Evolutionary conservation across 116 monocot species (phyloP).

Genomic region (Zostera marina): DNA sequence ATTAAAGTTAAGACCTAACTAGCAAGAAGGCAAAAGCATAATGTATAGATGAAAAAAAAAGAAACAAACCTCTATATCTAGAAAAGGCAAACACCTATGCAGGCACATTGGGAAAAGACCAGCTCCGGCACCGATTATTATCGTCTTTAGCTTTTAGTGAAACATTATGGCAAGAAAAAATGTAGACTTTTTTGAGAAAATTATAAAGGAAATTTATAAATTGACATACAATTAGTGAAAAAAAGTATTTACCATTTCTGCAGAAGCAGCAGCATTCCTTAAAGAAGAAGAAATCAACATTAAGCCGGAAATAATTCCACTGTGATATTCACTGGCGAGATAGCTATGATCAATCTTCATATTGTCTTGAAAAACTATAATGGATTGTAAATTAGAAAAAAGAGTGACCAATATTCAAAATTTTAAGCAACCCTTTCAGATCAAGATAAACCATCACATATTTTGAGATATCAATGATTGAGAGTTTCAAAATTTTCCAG

Average conservation of each 20-base stretch:
- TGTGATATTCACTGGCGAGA: conserved; percentile 86
- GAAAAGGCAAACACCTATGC: conserved; percentile 53
- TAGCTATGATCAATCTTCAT: conserved; percentile 72
- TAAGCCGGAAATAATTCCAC: conserved; percentile 83
- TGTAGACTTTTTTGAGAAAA: not conserved
- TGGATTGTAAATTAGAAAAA: not conserved
- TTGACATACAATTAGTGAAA: not conserved
- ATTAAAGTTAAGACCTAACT: not conserved
- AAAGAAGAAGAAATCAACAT: conserved; percentile 47
- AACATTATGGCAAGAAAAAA: not conserved
- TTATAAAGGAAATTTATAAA: not conserved
- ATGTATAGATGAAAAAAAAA: not conserved
- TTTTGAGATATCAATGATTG: no score
- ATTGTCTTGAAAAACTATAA: conserved; percentile 11
- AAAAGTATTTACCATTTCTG: conserved; percentile 27
- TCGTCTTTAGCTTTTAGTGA: conserved; percentile 36
- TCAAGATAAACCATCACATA: no score
- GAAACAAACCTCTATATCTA: conserved; percentile 65
- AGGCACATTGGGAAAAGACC: conserved; percentile 89
- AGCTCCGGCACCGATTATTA: conserved; percentile 87
- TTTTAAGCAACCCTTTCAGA: no score
- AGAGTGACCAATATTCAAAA: not conserved
- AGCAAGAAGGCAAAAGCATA: not conserved
- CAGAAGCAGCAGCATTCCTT: conserved; percentile 27
- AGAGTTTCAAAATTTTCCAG: no score